Evolutionary conservation across 2,329 filamentous ascomycete genomes (phyloP), one percentile per base, ranked within the genome.

Genomic region (Colletotrichum nymphaeae): DNA sequence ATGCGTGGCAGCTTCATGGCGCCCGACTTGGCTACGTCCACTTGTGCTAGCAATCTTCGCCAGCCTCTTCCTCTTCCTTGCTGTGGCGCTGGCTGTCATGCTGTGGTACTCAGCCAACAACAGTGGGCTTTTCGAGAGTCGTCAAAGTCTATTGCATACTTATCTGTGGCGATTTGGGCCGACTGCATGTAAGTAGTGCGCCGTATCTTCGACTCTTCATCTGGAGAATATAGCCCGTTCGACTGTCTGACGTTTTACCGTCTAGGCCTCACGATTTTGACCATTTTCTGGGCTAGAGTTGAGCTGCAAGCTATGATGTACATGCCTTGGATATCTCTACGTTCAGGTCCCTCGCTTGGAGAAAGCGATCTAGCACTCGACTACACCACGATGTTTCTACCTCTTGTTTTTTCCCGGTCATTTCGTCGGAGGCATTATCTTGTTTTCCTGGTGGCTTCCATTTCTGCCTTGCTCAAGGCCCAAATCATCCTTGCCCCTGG

Each of bases 251-350:
- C 35, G 9, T 11, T 30, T 2, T 14, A 2, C 28, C 8, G 6
- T 16, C n/a, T 11, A 68, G 69, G 63, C 1, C 2, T 72, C 2
- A 57, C 69, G 5, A 30, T 72, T 9, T 11, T 63, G 22, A 28
- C 69, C 1, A 26, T 68, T 4, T 24, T 63, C 11, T 72, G 69
- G 69, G 49, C 69, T 4, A 67, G 69, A 16, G 69, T 72, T 8
- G 64, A 72, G 19, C 28, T 68, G 1, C 69, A 72, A 16, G 52
- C 69, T 26, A 68, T 68, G 57, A 46, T 59, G 24, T 63, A 68
- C 28, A 68, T 63, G 64, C 69, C 69, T 3, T 72, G 69, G 64
- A 58, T 68, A 11, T 64, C 69, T 3, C 53, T 56, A 37, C 69
- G 58, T 4, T 49, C 46, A 7, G 49, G 37, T 0, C 37, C 37